Evolutionary conservation across 1,139 yeast species (phyloP).

Genomic region (Blastobotrys petasosporus): DNA sequence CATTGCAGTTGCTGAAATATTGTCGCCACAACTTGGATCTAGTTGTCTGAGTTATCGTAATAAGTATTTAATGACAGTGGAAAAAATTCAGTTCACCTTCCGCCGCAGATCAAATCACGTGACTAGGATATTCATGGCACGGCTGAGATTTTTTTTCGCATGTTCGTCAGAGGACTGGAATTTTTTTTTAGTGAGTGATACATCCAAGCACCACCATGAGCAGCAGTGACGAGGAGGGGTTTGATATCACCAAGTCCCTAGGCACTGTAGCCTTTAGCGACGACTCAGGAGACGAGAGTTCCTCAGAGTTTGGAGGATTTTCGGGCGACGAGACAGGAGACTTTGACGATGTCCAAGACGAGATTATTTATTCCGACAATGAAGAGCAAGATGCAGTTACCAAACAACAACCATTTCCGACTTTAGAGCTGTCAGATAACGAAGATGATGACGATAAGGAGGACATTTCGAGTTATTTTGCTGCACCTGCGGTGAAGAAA

Average conservation of each 20-base stretch:
- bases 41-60: too few species aligned
- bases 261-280: background rate
- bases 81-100: too few species aligned
- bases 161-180: background rate
- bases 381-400: slow-evolving; percentile 34
- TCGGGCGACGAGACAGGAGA: background rate
- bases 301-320: background rate
- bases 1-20: too few species aligned
- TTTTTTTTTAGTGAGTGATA: background rate
- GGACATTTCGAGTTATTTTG: slow-evolving; percentile 43
- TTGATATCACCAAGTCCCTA: slow-evolving; percentile 7
- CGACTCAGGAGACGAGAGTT: background rate
- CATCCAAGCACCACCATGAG: background rate
- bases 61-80: too few species aligned
- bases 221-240: slow-evolving; percentile 7
- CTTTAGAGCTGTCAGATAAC: slow-evolving; percentile 61
- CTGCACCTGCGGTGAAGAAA: slow-evolving; percentile 61
- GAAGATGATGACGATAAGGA: slow-evolving; percentile 46
- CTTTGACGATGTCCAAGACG: slow-evolving; percentile 44
- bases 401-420: slow-evolving; percentile 46
- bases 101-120: background rate
- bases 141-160: slow-evolving; percentile 4
- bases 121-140: background rate
- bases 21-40: too few species aligned
- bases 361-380: slow-evolving; percentile 47